Conservation (phyloP, 2,329 filamentous ascomycete genomes). For the Emmonsiellopsis sp. region DNA sequence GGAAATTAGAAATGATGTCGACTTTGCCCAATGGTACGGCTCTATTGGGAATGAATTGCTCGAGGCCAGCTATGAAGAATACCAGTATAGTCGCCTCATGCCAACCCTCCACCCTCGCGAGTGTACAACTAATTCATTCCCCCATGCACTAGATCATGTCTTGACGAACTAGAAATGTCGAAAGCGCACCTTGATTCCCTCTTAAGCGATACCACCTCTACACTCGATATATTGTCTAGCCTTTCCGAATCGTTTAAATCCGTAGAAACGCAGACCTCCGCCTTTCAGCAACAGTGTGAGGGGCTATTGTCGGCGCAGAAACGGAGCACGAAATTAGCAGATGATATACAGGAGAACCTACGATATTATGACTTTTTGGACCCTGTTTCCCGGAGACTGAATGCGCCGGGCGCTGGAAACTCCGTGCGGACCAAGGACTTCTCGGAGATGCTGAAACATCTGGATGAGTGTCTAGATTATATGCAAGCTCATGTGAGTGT, state of each 20-base stretch:
- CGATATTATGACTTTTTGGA: constrained; percentile 93
- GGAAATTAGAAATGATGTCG: constrained; percentile 48
- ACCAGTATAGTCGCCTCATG: constrained; percentile 50
- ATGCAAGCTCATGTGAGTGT: constrained; percentile 72
- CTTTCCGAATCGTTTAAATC: constrained; percentile 79
- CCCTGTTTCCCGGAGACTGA: constrained; percentile 77
- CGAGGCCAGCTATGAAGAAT: constrained; percentile 75
- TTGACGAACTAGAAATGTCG: constrained; percentile 70
- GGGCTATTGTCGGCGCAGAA: constrained; percentile 74
- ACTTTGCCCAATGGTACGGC: constrained; percentile 52
- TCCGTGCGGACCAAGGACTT: constrained; percentile 79
- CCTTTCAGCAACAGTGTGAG: constrained; percentile 87
- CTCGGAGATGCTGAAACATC: constrained; percentile 73
- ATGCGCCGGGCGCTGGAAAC: constrained; percentile 80
- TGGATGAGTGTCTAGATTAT: constrained; percentile 87
- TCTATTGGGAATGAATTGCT: constrained; percentile 59
- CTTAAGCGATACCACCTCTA: constrained; percentile 65
- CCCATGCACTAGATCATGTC: constrained; percentile 52
- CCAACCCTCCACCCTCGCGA: constrained; percentile 19
- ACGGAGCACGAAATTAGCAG: constrained; percentile 66
- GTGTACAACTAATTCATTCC: constrained; percentile 1
- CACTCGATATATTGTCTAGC: constrained; percentile 65
- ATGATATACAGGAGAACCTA: constrained; percentile 81
- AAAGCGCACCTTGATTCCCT: constrained; percentile 74
- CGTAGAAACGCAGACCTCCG: constrained; percentile 84